Percentiles rank a stretch among this genome's conserved stretches.
Conservation (phyloP, 106 monocot species). For the Narthecium ossifragum region DNA sequence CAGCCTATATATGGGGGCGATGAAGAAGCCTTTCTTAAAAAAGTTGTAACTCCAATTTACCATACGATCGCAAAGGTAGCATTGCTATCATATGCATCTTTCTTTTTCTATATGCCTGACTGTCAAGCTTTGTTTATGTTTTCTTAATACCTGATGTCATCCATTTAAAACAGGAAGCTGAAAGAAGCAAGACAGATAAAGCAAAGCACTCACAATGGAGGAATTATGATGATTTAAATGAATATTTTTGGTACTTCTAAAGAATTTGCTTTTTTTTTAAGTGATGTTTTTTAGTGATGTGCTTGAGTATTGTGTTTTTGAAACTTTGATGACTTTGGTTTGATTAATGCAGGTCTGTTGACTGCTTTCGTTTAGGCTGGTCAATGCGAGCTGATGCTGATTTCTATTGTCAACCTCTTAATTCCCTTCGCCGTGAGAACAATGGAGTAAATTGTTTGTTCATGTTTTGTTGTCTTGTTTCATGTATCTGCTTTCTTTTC, state of each 20-base stretch:
- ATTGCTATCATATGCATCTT: neutral
- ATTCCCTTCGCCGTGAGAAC: slow-evolving; percentile 13
- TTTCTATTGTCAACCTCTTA: slow-evolving; percentile 54
- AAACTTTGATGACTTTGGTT: neutral
- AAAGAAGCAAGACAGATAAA: slow-evolving; percentile 59
- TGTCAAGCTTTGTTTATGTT: neutral
- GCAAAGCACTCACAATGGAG: slow-evolving; percentile 92
- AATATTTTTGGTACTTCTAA: slow-evolving; percentile 75
- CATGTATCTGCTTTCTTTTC: slow-evolving; percentile 12
- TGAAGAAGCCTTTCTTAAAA: slow-evolving; percentile 69
- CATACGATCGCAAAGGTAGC: slow-evolving; percentile 47
- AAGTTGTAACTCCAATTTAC: slow-evolving; percentile 87
- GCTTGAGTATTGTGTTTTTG: neutral
- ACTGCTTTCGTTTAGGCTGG: slow-evolving; percentile 80
- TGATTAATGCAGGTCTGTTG: slow-evolving; percentile 46
- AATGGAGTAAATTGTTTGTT: slow-evolving; percentile 40
- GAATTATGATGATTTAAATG: slow-evolving; percentile 96
- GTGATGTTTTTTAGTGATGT: neutral
- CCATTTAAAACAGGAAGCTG: slow-evolving; percentile 58
- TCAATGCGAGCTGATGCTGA: slow-evolving; percentile 92
- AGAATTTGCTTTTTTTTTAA: no score
- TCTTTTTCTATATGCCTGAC: neutral
- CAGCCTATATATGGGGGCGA: slow-evolving; percentile 85
- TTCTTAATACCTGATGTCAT: neutral
- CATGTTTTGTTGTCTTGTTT: neutral